Percentiles rank a stretch among this genome's conserved stretches.
These are phyloP conservation scores for Aspergillus felis DNA, from an alignment of 2,329 filamentous ascomycete genomes.

Conservation along the genomic window DNA sequence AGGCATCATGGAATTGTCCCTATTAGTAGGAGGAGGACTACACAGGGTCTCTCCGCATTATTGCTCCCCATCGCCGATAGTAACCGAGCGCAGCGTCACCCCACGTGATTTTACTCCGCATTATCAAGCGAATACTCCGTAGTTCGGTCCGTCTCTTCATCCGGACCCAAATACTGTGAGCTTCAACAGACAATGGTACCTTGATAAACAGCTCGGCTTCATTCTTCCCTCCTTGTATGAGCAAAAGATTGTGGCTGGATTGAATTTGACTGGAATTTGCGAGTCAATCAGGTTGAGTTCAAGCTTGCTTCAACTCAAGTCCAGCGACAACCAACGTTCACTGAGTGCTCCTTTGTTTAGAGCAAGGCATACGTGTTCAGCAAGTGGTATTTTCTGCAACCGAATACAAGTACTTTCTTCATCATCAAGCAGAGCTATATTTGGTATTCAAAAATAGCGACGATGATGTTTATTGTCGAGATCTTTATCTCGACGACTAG, in stretches of 20 bases:
- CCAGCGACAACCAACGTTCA: background rate
- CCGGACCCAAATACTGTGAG: background rate
- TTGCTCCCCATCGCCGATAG: slow-evolving; percentile 16
- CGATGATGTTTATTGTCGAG: background rate
- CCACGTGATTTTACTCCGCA: slow-evolving; percentile 24
- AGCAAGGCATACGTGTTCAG: background rate
- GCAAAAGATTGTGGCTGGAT: background rate
- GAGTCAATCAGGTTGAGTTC: background rate
- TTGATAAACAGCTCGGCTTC: background rate
- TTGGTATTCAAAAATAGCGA: background rate
- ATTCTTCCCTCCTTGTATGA: background rate
- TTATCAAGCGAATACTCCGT: background rate
- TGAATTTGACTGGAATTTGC: background rate
- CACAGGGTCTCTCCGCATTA: slow-evolving; percentile 11
- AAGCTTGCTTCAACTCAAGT: background rate
- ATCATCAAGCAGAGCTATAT: background rate
- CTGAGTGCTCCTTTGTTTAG: background rate
- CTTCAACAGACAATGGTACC: background rate
- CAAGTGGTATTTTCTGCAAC: background rate
- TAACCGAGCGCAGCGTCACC: slow-evolving; percentile 20
- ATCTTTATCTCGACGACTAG: background rate
- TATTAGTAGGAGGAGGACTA: background rate
- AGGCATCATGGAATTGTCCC: slow-evolving; percentile 5
- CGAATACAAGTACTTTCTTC: no score
- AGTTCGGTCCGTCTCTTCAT: slow-evolving; percentile 3